Conservation (phyloP, 2,329 filamentous ascomycete genomes). For the Sporothrix schenckii region DNA sequence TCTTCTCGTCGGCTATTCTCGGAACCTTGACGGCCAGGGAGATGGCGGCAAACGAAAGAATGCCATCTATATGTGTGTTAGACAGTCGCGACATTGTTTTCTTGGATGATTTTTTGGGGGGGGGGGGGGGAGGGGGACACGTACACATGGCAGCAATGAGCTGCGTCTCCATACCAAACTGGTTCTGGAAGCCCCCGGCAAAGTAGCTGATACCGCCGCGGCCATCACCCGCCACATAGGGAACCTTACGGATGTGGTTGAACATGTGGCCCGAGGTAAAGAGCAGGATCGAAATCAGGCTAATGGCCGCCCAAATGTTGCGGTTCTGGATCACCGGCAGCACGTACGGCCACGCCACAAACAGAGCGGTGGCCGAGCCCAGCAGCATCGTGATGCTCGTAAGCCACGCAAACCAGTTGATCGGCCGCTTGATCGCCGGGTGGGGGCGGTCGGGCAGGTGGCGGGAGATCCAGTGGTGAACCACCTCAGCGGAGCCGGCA, state of each 20-base stretch:
- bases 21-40: slow-evolving; percentile 90
- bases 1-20: slow-evolving; percentile 74
- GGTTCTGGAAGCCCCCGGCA: slow-evolving; percentile 87
- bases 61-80: slow-evolving; percentile 50
- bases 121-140: too few species aligned
- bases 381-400: slow-evolving; percentile 69
- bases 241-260: slow-evolving; percentile 95
- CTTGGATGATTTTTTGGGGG: background rate
- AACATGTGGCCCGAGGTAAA: slow-evolving; percentile 99
- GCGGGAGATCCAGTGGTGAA: slow-evolving; percentile 77
- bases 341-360: slow-evolving; percentile 75
- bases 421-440: slow-evolving; percentile 76
- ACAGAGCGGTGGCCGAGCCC: slow-evolving; percentile 67
- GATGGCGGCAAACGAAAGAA: slow-evolving; percentile 88
- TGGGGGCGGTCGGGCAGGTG: slow-evolving; percentile 78
- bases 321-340: slow-evolving; percentile 83
- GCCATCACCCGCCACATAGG: slow-evolving; percentile 85
- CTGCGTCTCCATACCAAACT: slow-evolving; percentile 93
- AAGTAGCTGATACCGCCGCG: slow-evolving; percentile 88
- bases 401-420: slow-evolving; percentile 81
- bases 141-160: slow-evolving; percentile 92
- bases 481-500: slow-evolving; percentile 71
- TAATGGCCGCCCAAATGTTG: slow-evolving; percentile 90
- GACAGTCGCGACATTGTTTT: background rate
- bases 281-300: slow-evolving; percentile 82